Evolutionary conservation across 495 filamentous ascomycete species (phyloP).

Genomic region (Friedmanniomyces endolithicus): DNA sequence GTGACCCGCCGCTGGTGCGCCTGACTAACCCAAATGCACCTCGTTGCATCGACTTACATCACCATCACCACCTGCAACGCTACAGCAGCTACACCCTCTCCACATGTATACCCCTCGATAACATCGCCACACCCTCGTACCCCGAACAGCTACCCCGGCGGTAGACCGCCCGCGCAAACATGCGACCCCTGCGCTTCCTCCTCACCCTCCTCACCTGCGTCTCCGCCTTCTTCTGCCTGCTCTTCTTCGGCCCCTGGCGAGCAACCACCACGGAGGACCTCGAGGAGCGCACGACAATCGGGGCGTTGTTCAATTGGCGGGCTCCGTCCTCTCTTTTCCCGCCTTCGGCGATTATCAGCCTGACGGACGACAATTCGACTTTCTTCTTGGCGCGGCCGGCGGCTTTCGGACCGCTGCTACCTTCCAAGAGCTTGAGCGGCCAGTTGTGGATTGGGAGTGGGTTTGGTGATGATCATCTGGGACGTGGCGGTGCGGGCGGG

Average conservation of each 20-base stretch:
- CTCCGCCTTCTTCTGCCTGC: constrained; percentile 24
- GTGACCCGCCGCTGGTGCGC: too few species aligned
- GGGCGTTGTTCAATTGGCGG: constrained; percentile 50
- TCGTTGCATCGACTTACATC: too few species aligned
- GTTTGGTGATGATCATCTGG: constrained; percentile 61
- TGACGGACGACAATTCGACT: constrained; percentile 95
- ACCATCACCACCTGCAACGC: neutral
- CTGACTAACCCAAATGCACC: neutral
- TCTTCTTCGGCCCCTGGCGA: constrained; percentile 23
- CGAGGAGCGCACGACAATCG: constrained; percentile 25
- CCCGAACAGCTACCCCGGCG: neutral
- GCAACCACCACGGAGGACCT: neutral
- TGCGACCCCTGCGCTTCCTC: constrained; percentile 32
- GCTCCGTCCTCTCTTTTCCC: constrained; percentile 73
- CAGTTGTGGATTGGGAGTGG: constrained; percentile 84
- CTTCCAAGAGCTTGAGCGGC: constrained; percentile 62
- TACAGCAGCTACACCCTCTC: neutral
- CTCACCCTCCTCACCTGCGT: constrained; percentile 28
- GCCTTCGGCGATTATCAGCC: constrained; percentile 83
- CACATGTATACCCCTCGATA: neutral
- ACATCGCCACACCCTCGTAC: neutral
- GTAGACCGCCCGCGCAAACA: constrained; percentile 5
- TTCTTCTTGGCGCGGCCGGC: constrained; percentile 89
- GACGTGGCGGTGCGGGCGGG: constrained; percentile 38
- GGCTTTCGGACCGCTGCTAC: constrained; percentile 76